Conservation (phyloP, 495 filamentous ascomycete species). For the Aspergillus sparsus region DNA sequence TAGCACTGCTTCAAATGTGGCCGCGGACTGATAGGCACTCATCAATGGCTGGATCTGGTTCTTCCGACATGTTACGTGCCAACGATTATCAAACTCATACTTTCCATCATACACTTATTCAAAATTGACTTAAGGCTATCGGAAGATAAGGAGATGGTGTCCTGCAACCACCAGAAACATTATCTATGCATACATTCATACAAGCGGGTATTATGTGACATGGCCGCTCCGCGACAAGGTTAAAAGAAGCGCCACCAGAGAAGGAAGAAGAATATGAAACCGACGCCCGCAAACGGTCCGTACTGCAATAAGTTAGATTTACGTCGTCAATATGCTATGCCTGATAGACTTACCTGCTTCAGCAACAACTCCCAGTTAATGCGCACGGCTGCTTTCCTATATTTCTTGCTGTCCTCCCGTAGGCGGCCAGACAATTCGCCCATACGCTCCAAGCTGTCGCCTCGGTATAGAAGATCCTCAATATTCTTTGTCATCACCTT, state of each 20-base stretch:
- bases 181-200: constrained; percentile 50
- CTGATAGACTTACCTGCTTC: constrained; percentile 68
- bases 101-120: constrained; percentile 8
- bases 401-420: constrained; percentile 91
- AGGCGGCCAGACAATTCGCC: constrained; percentile 86
- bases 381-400: constrained; percentile 84
- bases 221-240: constrained; percentile 13
- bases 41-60: not conserved
- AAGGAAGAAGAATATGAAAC: constrained; percentile 76
- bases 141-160: constrained; percentile 32
- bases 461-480: constrained; percentile 93
- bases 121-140: constrained; percentile 14
- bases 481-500: constrained; percentile 99
- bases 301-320: constrained; percentile 57
- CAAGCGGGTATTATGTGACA: constrained; percentile 24
- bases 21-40: not conserved
- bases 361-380: constrained; percentile 98
- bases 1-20: not conserved
- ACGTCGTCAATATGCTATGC: not conserved
- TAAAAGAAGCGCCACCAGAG: constrained; percentile 93
- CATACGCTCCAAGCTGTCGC: constrained; percentile 95
- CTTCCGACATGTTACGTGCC: not conserved
- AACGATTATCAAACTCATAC: not conserved
- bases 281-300: constrained; percentile 80
- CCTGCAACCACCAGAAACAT: constrained; percentile 43